Evolutionary conservation across 2,329 filamentous ascomycete species (phyloP), one percentile per base, ranked within the genome.

Genomic region (Colletotrichum tofieldiae): DNA sequence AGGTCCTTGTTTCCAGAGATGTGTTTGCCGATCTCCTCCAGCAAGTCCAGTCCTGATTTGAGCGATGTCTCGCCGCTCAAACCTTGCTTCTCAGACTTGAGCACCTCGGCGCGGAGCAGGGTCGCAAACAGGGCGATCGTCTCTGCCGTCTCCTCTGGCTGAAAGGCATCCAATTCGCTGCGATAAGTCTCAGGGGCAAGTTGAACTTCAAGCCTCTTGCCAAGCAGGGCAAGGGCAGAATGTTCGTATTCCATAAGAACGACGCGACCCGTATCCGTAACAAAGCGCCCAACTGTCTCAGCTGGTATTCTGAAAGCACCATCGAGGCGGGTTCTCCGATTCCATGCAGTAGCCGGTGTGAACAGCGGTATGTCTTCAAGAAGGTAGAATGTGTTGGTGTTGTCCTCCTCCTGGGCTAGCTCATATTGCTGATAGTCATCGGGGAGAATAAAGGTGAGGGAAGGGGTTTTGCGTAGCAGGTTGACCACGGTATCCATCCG

Each of bases 341-440:
- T 85, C 77, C 86, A 85, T 20, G 81, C 82, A 70, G 86, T 79
- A 63, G 83, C 79, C 73, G 86, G 79, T 5, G 82, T 82, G 73
- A 96, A 93, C 3, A 95, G 86, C 1, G 90, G 86, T 9, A 95
- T 83, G 63, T 91, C 87, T 55, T 87, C 85, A 1, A 87, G 84
- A 5, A 98, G 88, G 72, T 89, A 87, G 72, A 98, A 93, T 23
- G 90, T 90, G 76, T 97, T 96, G 35, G 90, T 91, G 75, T 96
- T 95, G 71, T 96, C 93, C 75, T 98, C 94, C 81, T 98, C 95
- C 65, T 93, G 91, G 49, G 93, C 91, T 16, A 95, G 90, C 73
- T 92, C 89, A 76, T 97, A 98, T 45, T 89, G 90, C 52, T 88
- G 87, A 79, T 97, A 98, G 41, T 88, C 82, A 0, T 87, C 82